Conservation (phyloP, 768 basidiomycete genomes). For the Russula brevipes region DNA sequence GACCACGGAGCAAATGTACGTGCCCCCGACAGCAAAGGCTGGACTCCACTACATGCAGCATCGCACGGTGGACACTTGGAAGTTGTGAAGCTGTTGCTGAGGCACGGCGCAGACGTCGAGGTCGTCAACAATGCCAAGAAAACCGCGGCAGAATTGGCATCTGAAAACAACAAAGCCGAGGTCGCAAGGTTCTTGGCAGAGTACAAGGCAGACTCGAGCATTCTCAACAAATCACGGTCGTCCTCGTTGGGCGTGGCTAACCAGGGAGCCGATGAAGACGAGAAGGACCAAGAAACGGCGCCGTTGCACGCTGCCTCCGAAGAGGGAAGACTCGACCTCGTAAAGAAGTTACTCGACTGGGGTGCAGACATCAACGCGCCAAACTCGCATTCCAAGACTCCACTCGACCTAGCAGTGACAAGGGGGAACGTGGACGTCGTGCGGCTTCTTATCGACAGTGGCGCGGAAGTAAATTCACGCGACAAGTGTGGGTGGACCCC, state of each 20-base stretch:
- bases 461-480: conserved; percentile 6
- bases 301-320: not conserved
- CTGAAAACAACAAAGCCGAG: not conserved
- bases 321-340: not conserved
- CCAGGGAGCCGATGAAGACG: not conserved
- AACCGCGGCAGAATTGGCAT: not conserved
- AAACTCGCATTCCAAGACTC: not conserved
- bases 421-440: not conserved
- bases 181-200: not conserved
- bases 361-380: conserved; percentile 1
- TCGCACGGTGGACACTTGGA: not conserved
- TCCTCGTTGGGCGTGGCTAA: not conserved
- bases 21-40: not conserved
- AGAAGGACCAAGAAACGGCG: too few species aligned
- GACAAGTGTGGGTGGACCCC: not conserved
- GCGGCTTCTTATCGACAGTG: not conserved
- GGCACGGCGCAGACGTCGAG: not conserved
- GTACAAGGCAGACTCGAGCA: not conserved
- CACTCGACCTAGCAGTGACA: not conserved
- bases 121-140: not conserved
- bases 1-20: conserved; percentile 6
- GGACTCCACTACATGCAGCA: not conserved
- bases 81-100: not conserved
- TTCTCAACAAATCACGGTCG: not conserved
- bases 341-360: not conserved